phyloP scores from a whole-genome alignment of 164 flowering plant genomes.

The Platanus orientalis region DNA sequence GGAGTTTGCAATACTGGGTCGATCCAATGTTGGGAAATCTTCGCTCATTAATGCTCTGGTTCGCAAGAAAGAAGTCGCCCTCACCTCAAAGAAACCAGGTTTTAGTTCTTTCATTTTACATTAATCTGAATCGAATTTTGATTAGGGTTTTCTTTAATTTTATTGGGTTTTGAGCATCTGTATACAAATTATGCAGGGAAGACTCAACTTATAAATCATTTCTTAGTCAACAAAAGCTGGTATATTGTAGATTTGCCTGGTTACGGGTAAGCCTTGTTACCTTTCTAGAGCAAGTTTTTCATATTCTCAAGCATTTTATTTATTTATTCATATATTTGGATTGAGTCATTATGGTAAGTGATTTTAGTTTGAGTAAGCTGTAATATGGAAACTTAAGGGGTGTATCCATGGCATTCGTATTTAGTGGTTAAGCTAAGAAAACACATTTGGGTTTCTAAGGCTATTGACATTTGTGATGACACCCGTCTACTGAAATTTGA shows the following conservation, averaged over 20 bases:
- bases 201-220: conserved; percentile 95
- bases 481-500: too few species aligned
- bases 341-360: not conserved
- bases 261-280: conserved; percentile 56
- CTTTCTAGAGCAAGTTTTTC: not conserved
- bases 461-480: too few species aligned
- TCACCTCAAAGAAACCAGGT: conserved; percentile 98
- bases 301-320: not conserved
- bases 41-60: conserved; percentile 82
- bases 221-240: conserved; percentile 89
- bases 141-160: not conserved
- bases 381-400: too few species aligned
- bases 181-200: conserved; percentile 55
- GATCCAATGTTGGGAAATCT: conserved; percentile 94
- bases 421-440: too few species aligned
- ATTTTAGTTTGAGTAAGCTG: not conserved
- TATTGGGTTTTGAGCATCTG: not conserved
- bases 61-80: conserved; percentile 79
- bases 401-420: too few species aligned
- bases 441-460: too few species aligned
- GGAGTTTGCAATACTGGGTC: conserved; percentile 85
- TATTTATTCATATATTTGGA: not conserved
- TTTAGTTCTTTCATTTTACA: not conserved
- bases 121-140: not conserved
- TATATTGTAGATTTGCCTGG: conserved; percentile 96